Conservation (phyloP, 805 yeast species). For the Kodamaea neixiangensis region DNA sequence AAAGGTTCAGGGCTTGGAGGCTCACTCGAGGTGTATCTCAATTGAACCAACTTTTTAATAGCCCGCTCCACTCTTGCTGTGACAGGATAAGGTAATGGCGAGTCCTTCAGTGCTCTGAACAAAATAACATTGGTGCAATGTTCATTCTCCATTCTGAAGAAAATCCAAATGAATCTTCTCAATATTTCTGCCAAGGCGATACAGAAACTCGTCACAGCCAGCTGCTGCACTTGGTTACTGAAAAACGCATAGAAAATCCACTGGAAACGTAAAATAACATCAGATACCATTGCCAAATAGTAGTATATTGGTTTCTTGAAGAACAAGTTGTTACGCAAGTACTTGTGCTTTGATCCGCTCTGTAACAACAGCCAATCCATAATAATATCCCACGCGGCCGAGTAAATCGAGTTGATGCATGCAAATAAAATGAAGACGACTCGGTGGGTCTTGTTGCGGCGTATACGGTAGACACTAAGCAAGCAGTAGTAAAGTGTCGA, state of each 20-base stretch:
- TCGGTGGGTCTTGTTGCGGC: slow-evolving; percentile 41
- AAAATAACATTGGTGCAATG: slow-evolving; percentile 87
- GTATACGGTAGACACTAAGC: slow-evolving; percentile 77
- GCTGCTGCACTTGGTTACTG: slow-evolving; percentile 75
- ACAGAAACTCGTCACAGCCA: slow-evolving; percentile 81
- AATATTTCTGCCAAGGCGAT: slow-evolving; percentile 81
- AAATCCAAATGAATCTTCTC: slow-evolving; percentile 86
- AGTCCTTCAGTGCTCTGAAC: slow-evolving; percentile 84
- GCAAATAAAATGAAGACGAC: slow-evolving; percentile 75
- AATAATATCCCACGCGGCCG: slow-evolving; percentile 83
- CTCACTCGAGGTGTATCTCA: slow-evolving; percentile 23
- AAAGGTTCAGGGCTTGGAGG: not conserved
- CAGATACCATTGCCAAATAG: slow-evolving; percentile 71
- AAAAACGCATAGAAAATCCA: slow-evolving; percentile 91
- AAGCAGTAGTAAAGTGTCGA: slow-evolving; percentile 69
- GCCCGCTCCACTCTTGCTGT: slow-evolving; percentile 36
- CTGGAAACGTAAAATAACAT: slow-evolving; percentile 77
- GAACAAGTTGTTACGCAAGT: slow-evolving; percentile 73
- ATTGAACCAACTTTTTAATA: slow-evolving; percentile 36
- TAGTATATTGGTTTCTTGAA: slow-evolving; percentile 59
- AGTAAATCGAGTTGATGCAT: slow-evolving; percentile 63
- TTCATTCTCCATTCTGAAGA: slow-evolving; percentile 94
- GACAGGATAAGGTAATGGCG: slow-evolving; percentile 76
- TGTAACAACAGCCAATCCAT: slow-evolving; percentile 97
- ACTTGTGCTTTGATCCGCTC: slow-evolving; percentile 52